Conservation (phyloP, 257 asterid genomes). For the Solanum paucissectum region DNA sequence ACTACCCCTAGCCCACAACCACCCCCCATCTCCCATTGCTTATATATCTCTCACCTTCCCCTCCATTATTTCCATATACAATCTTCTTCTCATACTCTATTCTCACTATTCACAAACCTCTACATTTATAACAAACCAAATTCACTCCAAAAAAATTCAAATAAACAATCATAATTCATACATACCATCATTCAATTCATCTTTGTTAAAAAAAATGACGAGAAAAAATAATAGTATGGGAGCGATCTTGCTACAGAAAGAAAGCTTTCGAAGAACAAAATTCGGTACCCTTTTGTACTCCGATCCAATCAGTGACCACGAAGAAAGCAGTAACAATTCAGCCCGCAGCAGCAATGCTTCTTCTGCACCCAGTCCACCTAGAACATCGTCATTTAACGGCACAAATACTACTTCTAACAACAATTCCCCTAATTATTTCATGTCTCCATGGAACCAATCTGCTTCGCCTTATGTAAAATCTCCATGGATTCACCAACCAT, state of each 20-base stretch:
- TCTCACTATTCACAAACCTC: not conserved
- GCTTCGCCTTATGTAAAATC: slow-evolving; percentile 63
- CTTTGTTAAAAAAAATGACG: slow-evolving; percentile 19
- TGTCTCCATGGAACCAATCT: slow-evolving; percentile 76
- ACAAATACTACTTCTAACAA: not conserved
- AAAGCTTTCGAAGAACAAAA: slow-evolving; percentile 25
- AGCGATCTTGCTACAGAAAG: slow-evolving; percentile 15
- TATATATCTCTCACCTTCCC: slow-evolving; percentile 8
- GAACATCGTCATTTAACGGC: not conserved
- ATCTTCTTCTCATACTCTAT: not conserved
- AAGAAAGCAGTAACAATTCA: slow-evolving; percentile 8
- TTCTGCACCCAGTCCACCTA: slow-evolving; percentile 1
- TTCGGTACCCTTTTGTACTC: slow-evolving; percentile 31
- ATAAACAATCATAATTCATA: not conserved
- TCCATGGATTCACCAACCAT: slow-evolving; percentile 54
- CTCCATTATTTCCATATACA: not conserved
- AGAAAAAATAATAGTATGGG: slow-evolving; percentile 9
- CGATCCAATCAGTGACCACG: slow-evolving; percentile 15
- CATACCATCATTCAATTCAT: not conserved
- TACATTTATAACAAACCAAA: not conserved
- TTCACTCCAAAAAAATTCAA: not conserved
- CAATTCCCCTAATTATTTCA: slow-evolving; percentile 34
- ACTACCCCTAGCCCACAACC: not conserved
- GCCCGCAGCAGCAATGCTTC: slow-evolving; percentile 33
- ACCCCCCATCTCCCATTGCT: not conserved